Evolutionary conservation across 176 grass and related monocot species (phyloP), one percentile per base, ranked within the genome.

Genomic region (Melocanna baccifera): DNA sequence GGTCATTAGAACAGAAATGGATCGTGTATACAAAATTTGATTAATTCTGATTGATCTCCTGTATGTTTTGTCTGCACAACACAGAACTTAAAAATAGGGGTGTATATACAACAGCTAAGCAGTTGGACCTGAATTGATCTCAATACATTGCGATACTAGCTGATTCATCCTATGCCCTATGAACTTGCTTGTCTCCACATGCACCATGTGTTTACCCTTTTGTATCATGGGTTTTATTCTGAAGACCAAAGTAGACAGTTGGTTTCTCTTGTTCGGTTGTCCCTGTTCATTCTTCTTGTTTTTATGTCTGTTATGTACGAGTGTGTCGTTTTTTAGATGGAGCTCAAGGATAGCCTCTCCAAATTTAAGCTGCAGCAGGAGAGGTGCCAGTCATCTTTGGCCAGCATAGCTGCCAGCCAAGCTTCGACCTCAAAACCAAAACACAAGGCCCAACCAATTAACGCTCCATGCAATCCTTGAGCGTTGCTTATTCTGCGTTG

Each of bases 351-450:
- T 29, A 94, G 92, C 81, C 88, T 94, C 69, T 92, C 91, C 66
- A 97, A 71, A 78, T 94, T 97, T 79, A 94, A 97, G 84, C 92
- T 91, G 72, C 92, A 92, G 72, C 90, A 94, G 65, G 92, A 94
- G 86, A 97, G 90, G 61, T 94, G 92, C 69, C 92, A 97, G 43
- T 87, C 90, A 20, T 94, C 92, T 36, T 87, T 97, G 39, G 86
- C 88, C 20, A 87, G 81, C 64, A 97, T 97, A 83, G 86, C 94
- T 52, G 75, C 81, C 43, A 43, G 73, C 48, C 80, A 65, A 73
- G 52, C 82, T 73, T 76, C 84, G 12, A 72, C 80, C 47, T 67
- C 94, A 65, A 94, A 89, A 45, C 76, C 85, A 46, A 82, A 87
- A 79, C 83, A 91, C 26, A 93, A 75, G 79, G 73, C 77, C 25